Conservation (phyloP, 805 yeast genomes). For the Pichia cephalocereana region DNA sequence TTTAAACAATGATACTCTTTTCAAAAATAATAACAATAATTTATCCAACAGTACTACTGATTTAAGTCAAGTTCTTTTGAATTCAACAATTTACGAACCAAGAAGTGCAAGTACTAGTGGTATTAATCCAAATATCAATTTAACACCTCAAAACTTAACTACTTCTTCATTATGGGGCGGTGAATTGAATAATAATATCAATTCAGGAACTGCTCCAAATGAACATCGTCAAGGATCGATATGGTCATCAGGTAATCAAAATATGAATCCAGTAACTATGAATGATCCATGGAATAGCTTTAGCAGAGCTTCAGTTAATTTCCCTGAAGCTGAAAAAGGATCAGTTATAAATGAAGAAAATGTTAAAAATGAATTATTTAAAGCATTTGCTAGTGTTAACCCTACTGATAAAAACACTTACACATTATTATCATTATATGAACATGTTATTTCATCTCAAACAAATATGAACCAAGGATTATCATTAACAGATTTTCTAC, state of each 20-base stretch:
- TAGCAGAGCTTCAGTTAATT: background rate
- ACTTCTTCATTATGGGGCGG: background rate
- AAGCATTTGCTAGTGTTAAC: constrained; percentile 31
- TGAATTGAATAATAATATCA: background rate
- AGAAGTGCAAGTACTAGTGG: background rate
- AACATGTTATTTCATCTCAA: constrained; percentile 27
- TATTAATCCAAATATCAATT: background rate
- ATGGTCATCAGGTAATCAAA: constrained; percentile 13
- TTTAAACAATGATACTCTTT: no score
- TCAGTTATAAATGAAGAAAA: constrained; percentile 21
- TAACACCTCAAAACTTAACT: background rate
- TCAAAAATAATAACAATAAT: no score
- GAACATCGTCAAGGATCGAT: constrained; percentile 12
- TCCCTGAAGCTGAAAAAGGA: no score
- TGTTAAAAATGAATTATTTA: constrained; percentile 34
- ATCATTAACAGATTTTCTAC: constrained; percentile 12
- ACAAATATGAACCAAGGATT: constrained; percentile 28
- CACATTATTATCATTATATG: constrained; percentile 18
- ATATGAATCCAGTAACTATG: background rate
- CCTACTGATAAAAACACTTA: constrained; percentile 9
- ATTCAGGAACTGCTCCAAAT: background rate
- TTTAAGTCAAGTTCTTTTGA: no score
- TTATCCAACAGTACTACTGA: no score
- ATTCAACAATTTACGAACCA: background rate
- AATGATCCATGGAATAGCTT: constrained; percentile 2